phyloP scores from a whole-genome alignment of 2,329 filamentous ascomycete species.

The Pseudopyrenochaeta lycopersici region DNA sequence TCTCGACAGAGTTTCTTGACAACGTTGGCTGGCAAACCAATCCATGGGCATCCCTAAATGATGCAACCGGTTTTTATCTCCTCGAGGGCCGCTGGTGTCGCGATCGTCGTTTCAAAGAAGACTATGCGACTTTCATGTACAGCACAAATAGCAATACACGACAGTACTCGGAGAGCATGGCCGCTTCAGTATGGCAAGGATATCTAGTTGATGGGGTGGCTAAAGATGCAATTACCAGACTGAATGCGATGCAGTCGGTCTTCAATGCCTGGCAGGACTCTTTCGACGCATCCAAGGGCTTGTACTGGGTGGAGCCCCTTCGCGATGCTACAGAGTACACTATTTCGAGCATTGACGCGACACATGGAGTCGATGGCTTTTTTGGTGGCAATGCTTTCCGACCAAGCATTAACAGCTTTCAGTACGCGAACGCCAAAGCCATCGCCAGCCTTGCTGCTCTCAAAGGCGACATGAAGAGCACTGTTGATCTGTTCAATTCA shows the following conservation, averaged over 20 bases:
- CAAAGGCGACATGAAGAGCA: constrained; percentile 23
- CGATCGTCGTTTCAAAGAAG: constrained; percentile 55
- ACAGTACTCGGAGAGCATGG: constrained; percentile 57
- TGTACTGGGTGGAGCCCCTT: constrained; percentile 56
- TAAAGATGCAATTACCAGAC: constrained; percentile 37
- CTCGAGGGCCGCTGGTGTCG: constrained; percentile 56
- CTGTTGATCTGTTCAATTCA: constrained; percentile 18
- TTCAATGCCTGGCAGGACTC: constrained; percentile 52
- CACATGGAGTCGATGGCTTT: constrained; percentile 53
- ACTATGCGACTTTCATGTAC: constrained; percentile 55
- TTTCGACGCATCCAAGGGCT: constrained; percentile 49
- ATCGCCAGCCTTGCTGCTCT: constrained; percentile 52
- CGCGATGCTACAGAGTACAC: constrained; percentile 58
- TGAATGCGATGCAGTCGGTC: constrained; percentile 49
- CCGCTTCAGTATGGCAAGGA: constrained; percentile 50
- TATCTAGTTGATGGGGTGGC: constrained; percentile 55
- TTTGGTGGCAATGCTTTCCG: constrained; percentile 53
- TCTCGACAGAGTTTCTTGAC: constrained; percentile 57
- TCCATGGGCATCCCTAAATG: constrained; percentile 55
- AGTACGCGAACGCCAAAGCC: constrained; percentile 55
- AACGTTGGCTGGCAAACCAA: constrained; percentile 55
- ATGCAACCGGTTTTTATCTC: constrained; percentile 56
- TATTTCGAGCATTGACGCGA: constrained; percentile 55
- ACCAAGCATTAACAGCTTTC: constrained; percentile 57
- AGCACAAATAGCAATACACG: constrained; percentile 51